Conservation (phyloP, 1,139 yeast species). For the Sporopachydermia cereana region DNA sequence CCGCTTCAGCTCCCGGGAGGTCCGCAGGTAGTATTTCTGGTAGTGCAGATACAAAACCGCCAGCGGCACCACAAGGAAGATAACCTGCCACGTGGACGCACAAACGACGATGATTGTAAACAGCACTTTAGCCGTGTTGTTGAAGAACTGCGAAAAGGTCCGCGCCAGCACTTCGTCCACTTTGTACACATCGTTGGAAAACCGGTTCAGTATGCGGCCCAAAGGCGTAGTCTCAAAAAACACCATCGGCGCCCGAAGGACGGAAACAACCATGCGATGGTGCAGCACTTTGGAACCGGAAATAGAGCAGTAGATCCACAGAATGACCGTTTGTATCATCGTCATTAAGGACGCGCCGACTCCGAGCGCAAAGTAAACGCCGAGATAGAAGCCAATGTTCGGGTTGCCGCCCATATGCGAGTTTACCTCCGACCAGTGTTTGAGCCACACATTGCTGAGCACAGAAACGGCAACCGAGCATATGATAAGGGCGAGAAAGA, state of each 20-base stretch:
- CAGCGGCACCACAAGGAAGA: conserved; percentile 61
- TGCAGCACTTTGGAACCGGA: conserved; percentile 74
- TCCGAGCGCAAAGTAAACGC: conserved; percentile 68
- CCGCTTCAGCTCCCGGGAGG: conserved; percentile 91
- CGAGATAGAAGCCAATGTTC: conserved; percentile 52
- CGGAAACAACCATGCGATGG: conserved; percentile 65
- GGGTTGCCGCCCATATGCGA: conserved; percentile 62
- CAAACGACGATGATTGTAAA: conserved; percentile 78
- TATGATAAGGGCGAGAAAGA: conserved; percentile 36
- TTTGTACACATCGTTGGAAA: conserved; percentile 87
- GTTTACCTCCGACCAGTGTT: conserved; percentile 94
- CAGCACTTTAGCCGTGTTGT: conserved; percentile 58
- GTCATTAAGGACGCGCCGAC: conserved; percentile 49
- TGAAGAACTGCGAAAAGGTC: conserved; percentile 73
- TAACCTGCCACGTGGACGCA: conserved; percentile 80
- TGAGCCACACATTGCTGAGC: conserved; percentile 76
- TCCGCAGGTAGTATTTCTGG: conserved; percentile 79
- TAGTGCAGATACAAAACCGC: conserved; percentile 63
- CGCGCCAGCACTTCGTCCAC: conserved; percentile 83
- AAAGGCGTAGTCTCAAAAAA: conserved; percentile 96
- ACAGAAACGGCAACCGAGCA: conserved; percentile 51
- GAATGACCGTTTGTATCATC: conserved; percentile 54
- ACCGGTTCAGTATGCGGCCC: conserved; percentile 87
- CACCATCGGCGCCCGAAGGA: conserved; percentile 89
- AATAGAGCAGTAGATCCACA: conserved; percentile 80